These are phyloP conservation scores for Ciborinia camelliae DNA, from an alignment of 2,329 filamentous ascomycete genomes.

Conservation along the genomic window DNA sequence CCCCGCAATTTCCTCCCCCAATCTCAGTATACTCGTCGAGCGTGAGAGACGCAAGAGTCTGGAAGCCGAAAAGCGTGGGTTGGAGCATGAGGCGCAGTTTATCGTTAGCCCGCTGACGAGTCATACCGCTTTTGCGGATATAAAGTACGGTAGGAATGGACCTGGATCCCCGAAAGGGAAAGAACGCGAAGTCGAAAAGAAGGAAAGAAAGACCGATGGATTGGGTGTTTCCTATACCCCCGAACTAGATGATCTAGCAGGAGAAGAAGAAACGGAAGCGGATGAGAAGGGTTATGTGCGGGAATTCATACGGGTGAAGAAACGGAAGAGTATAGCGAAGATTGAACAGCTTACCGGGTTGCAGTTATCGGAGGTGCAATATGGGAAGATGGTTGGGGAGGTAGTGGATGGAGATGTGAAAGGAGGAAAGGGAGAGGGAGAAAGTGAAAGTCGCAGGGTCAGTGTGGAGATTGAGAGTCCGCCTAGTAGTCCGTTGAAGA, in stretches of 20 bases:
- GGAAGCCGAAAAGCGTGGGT: conserved; percentile 10
- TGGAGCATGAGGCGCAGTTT: conserved; percentile 16
- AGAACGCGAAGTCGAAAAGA: background rate
- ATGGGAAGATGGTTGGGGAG: conserved; percentile 18
- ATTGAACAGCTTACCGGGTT: conserved; percentile 19
- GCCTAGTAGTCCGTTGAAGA: conserved; percentile 23
- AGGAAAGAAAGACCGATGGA: background rate
- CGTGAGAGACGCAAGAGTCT: conserved; percentile 14
- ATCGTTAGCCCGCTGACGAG: conserved; percentile 10
- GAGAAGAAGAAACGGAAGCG: conserved; percentile 15
- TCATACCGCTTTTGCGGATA: background rate
- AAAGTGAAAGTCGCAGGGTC: background rate
- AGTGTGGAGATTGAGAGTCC: conserved; percentile 10
- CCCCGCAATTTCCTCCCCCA: background rate
- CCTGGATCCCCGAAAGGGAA: background rate
- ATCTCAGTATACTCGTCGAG: background rate
- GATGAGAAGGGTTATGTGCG: conserved; percentile 11
- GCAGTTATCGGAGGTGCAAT: conserved; percentile 15
- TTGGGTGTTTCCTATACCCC: background rate
- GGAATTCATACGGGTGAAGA: conserved; percentile 13
- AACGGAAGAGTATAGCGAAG: conserved; percentile 18
- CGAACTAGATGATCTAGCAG: background rate
- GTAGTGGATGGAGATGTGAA: background rate
- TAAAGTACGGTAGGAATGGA: background rate
- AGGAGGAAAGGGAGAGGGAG: background rate